Percentiles rank a stretch among this genome's conserved stretches.
Evolutionary conservation across 768 basidiomycete species (phyloP).

Genomic region (Termitomyces titanicus): DNA sequence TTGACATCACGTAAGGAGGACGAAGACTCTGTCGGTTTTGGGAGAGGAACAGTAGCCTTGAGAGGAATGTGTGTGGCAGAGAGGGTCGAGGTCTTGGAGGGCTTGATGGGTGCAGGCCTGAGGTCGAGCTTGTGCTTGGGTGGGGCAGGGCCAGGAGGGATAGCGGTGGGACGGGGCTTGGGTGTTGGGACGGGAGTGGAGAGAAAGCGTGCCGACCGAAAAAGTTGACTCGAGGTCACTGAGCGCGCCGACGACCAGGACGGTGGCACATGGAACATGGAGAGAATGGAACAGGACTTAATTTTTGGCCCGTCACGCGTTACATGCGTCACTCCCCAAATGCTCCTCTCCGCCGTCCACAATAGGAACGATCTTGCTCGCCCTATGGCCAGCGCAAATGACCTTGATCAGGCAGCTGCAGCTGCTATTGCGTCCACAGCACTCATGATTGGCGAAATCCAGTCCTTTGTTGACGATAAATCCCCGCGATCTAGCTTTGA

Average conservation of each 20-base stretch:
- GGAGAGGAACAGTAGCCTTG: constrained; percentile 27
- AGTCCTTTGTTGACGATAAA: constrained; percentile 7
- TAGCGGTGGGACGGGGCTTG: constrained; percentile 7
- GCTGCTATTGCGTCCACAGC: constrained; percentile 18
- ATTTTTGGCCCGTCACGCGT: constrained; percentile 15
- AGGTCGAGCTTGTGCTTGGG: constrained; percentile 54
- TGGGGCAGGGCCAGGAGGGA: constrained; percentile 16
- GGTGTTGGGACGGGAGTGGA: constrained; percentile 20
- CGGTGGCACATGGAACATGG: constrained; percentile 13
- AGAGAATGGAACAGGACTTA: constrained; percentile 1
- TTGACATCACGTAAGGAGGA: constrained; percentile 32
- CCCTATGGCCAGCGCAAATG: constrained; percentile 3
- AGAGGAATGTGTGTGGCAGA: constrained; percentile 21
- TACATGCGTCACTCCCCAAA: constrained; percentile 10
- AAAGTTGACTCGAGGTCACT: constrained; percentile 2
- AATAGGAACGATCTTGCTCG: constrained; percentile 7
- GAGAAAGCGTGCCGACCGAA: constrained; percentile 12
- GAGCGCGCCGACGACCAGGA: constrained; percentile 9
- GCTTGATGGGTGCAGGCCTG: constrained; percentile 60
- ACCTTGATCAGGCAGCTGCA: constrained; percentile 3
- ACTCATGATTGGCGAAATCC: constrained; percentile 14
- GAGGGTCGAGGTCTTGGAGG: constrained; percentile 19
- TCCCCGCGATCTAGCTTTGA: constrained; percentile 9
- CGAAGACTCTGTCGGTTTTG: constrained; percentile 9
- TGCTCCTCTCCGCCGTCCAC: constrained; percentile 5